Base-by-base conservation (phyloP, 2,329 filamentous ascomycete species). In the Fusarium euwallaceae region DNA sequence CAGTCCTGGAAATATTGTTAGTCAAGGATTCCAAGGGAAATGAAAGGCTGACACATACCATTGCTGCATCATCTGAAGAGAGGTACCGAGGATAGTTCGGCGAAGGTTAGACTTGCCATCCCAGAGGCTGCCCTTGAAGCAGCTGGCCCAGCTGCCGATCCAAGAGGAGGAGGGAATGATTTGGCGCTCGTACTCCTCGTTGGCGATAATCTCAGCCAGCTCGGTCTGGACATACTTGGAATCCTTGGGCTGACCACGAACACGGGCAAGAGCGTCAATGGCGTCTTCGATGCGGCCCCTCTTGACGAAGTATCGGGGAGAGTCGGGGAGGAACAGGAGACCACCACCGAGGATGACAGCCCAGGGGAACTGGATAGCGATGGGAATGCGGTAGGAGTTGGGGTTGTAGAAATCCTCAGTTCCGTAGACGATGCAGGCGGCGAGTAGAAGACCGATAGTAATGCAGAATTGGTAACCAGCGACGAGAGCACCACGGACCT, bases 1-100 rank as follows among this genome's bases (percentile, higher is more conserved):
- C 94, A 29, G 94, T 95, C 90, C 90, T 76, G n/a, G 20, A 70
- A 22, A 22, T 56, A n/a, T 32, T 10, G 59, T 75, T 71, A 76
- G 74, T 22, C 34, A 48, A 17, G n/a, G 1, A 22, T 55, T 17
- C 0, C 27, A 12, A 76, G 3, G 11, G 14, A 2, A 16, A 56
- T 9, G 0, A 16, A 17, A 6, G 48, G 48, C n/a, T 9, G 22
- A 14, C 45, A 12, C 70, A 63, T 48, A 82, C 87, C 87, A 90
- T 84, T 94, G 92, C 84, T 94, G 92, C 92, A 94, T 94, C 92
- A 94, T 94, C 87, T 94, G 92, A 37, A 94, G 87, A 29, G 91
- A 92, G 53, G 90, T 93, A 78, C 92, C 92, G 53, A 94, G 87
- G 69, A 94, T 90, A 29, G 73, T 75, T 75, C 72, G 73, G 64